Conservation (phyloP, 768 basidiomycete genomes). For the Tylopilus balloui region DNA sequence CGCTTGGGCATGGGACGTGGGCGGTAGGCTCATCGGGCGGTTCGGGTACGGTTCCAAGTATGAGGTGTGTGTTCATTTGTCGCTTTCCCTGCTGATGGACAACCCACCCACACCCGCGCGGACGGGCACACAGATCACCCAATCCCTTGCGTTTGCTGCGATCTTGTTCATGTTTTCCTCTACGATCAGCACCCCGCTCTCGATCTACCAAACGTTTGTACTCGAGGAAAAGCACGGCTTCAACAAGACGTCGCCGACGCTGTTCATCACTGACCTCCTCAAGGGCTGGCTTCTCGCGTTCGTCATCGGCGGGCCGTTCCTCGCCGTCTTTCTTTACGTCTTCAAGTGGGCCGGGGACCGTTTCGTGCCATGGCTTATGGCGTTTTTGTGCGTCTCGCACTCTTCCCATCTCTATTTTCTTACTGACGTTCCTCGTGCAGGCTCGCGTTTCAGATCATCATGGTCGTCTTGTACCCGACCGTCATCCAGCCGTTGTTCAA, state of each 20-base stretch:
- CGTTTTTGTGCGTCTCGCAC: conserved; percentile 81
- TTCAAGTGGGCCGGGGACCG: conserved; percentile 92
- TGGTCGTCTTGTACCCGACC: conserved; percentile 80
- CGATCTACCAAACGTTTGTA: conserved; percentile 85
- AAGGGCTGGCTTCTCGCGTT: conserved; percentile 75
- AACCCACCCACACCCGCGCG: no score
- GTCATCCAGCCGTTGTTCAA: conserved; percentile 97
- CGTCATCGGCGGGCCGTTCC: conserved; percentile 76
- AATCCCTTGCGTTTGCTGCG: conserved; percentile 75
- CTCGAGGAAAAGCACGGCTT: conserved; percentile 95
- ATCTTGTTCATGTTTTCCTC: conserved; percentile 63
- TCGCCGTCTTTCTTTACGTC: conserved; percentile 81
- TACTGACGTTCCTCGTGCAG: conserved; percentile 36
- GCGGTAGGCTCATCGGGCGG: conserved; percentile 46
- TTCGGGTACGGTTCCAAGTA: conserved; percentile 68
- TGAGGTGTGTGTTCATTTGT: conserved; percentile 58
- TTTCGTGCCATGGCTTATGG: conserved; percentile 93
- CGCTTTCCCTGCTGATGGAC: no score
- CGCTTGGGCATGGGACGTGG: conserved; percentile 74
- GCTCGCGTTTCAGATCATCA: conserved; percentile 74
- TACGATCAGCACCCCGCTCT: conserved; percentile 69
- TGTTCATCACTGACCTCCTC: conserved; percentile 76
- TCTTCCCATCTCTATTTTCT: no score
- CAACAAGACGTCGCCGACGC: conserved; percentile 81
- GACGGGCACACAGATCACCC: conserved; percentile 45